phyloP scores from a whole-genome alignment of 2,329 filamentous ascomycete species.

The Fusarium sp. region DNA sequence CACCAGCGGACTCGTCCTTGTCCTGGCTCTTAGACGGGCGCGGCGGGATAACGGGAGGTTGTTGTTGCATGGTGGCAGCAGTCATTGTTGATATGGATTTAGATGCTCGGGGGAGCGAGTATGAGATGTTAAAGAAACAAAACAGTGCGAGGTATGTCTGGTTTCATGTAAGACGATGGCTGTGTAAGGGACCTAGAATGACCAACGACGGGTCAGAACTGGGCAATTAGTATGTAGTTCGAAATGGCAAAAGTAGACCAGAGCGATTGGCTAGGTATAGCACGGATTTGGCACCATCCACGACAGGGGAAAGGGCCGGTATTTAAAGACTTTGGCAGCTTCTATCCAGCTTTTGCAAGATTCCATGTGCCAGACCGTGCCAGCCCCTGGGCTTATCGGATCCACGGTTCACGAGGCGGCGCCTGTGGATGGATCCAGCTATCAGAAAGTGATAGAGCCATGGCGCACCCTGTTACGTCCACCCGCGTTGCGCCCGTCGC shows the following conservation, averaged over 20 bases:
- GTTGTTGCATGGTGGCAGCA: slow-evolving; percentile 64
- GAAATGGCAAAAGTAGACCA: slow-evolving; percentile 22
- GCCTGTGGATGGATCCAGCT: slow-evolving; percentile 34
- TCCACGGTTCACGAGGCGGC: slow-evolving; percentile 40
- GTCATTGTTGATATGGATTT: slow-evolving; percentile 60
- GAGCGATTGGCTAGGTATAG: slow-evolving; percentile 29
- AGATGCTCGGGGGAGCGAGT: slow-evolving; percentile 41
- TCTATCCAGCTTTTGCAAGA: slow-evolving; percentile 19
- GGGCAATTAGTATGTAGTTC: slow-evolving; percentile 48
- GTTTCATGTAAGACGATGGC: slow-evolving; percentile 38
- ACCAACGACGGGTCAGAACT: slow-evolving; percentile 43
- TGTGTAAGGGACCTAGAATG: slow-evolving; percentile 34
- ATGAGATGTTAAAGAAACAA: slow-evolving; percentile 27
- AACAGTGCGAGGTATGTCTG: slow-evolving; percentile 21
- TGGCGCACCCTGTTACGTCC: slow-evolving; percentile 38
- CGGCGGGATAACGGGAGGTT: slow-evolving; percentile 69
- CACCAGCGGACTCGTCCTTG: slow-evolving; percentile 56
- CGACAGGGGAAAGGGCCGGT: slow-evolving; percentile 34
- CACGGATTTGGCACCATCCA: slow-evolving; percentile 20
- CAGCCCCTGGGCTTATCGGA: slow-evolving; percentile 42
- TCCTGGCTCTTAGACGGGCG: slow-evolving; percentile 68
- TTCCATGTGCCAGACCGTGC: slow-evolving; percentile 30
- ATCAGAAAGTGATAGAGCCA: slow-evolving; percentile 44
- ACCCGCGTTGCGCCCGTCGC: slow-evolving; percentile 47
- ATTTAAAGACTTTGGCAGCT: slow-evolving; percentile 35